Base-by-base conservation (phyloP, 1,139 yeast species). In the Komagataea norvegica region DNA sequence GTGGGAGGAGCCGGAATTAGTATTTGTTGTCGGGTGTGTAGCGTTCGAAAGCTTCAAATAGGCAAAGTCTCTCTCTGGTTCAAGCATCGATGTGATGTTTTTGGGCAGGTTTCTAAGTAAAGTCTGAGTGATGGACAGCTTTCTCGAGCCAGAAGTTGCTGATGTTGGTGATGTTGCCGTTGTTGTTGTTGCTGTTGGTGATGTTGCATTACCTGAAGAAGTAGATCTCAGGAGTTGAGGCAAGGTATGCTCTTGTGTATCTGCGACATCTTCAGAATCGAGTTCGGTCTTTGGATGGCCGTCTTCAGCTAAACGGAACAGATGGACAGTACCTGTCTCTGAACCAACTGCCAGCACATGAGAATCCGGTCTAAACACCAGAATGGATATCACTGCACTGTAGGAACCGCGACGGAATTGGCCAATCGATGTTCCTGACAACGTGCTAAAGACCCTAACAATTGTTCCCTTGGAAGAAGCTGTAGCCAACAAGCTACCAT, bases 381-480 rank as follows among this genome's bases (percentile, higher is more conserved):
- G 59, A 8, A 76, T 69, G 34, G 72, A 70, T 24, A 83, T 68
- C n/a, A 57, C 57, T 2, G 84, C 76, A 8, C 72, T 64, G 45
- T 82, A 74, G 37, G 82, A 78, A 0, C 93, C 93, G 38, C 93
- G 65, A 48, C 91, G 67, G 45, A 80, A 74, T 51, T 79, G 83
- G 20, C 66, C 65, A 2, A 74, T 59, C 38, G 63, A 48, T 21
- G 44, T 56, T 19, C 60, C 68, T 40, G 51, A 55, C 28, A 44
- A 37, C 0, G 69, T 59, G 26, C 62, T 57, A 43, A 70, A 68
- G 1, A 81, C 77, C 32, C 91, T 60, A 1, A 83, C 66, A 5
- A 83, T 79, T 0, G 93, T 83, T 1, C 93, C 93, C 47, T 79
- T 80, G 2, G 68, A 64, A 0, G 87, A 79, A 0, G 88, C 83